Evolutionary conservation across 352 stramenopile genomes (phyloP).

Genomic region (Phytophthora kernoviae): DNA sequence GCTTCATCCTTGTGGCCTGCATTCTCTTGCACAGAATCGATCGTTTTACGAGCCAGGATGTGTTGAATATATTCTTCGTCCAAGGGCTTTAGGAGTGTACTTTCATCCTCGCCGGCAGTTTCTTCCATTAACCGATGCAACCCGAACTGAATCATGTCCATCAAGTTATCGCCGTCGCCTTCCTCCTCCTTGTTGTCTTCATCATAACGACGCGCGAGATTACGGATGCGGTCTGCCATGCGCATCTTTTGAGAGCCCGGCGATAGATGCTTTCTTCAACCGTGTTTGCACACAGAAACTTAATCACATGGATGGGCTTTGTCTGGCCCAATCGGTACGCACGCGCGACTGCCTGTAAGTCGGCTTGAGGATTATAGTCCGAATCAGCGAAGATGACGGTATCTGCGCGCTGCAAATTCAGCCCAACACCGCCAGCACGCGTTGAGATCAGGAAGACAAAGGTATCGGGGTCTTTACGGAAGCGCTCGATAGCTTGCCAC

Average conservation of each 20-base stretch:
- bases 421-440: slow-evolving; percentile 64
- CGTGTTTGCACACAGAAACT: slow-evolving; percentile 74
- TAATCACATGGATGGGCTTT: slow-evolving; percentile 81
- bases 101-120: slow-evolving; percentile 24
- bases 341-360: slow-evolving; percentile 72
- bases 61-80: slow-evolving; percentile 62
- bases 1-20: slow-evolving; percentile 8
- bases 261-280: slow-evolving; percentile 85
- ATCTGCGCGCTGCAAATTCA: slow-evolving; percentile 84
- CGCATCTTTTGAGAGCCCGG: slow-evolving; percentile 69
- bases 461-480: slow-evolving; percentile 83
- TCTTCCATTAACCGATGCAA: slow-evolving; percentile 71
- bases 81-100: slow-evolving; percentile 50
- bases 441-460: slow-evolving; percentile 90
- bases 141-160: slow-evolving; percentile 80
- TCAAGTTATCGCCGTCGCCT: slow-evolving; percentile 48
- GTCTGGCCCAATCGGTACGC: slow-evolving; percentile 77
- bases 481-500: slow-evolving; percentile 84
- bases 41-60: slow-evolving; percentile 40
- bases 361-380: slow-evolving; percentile 80
- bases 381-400: slow-evolving; percentile 83
- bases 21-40: slow-evolving; percentile 4
- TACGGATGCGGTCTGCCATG: slow-evolving; percentile 76
- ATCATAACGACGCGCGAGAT: slow-evolving; percentile 47
- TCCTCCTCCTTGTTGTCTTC: slow-evolving; percentile 39